phyloP scores from a whole-genome alignment of 805 yeast genomes.

The Lachancea mirantina region DNA sequence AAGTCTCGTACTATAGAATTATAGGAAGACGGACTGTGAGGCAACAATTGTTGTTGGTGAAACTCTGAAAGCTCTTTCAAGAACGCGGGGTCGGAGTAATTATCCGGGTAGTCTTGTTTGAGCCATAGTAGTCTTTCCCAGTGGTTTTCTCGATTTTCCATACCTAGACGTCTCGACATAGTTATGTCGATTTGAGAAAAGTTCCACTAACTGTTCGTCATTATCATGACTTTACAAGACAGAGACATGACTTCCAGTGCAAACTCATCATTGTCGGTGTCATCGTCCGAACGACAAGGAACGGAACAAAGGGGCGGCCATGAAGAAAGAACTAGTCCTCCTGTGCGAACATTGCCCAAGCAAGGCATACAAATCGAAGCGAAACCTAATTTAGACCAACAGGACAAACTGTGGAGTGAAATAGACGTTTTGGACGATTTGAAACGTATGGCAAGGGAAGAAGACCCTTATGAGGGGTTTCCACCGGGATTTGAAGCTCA shows the following conservation, averaged over 20 bases:
- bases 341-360: slow-evolving; percentile 8
- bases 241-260: slow-evolving; percentile 2
- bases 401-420: slow-evolving; percentile 80
- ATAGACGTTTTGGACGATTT: slow-evolving; percentile 82
- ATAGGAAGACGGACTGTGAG: slow-evolving; percentile 16
- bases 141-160: slow-evolving; percentile 25
- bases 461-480: slow-evolving; percentile 39
- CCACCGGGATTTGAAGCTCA: slow-evolving; percentile 32
- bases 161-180: background rate
- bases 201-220: background rate
- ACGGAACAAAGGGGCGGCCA: background rate
- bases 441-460: slow-evolving; percentile 44
- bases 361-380: slow-evolving; percentile 16
- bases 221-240: background rate
- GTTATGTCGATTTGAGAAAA: background rate
- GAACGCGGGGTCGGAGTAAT: slow-evolving; percentile 77
- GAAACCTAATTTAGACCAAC: slow-evolving; percentile 54
- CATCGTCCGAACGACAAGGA: background rate
- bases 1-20: slow-evolving; percentile 20
- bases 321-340: slow-evolving; percentile 3
- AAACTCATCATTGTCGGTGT: slow-evolving; percentile 4
- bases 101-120: slow-evolving; percentile 82
- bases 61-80: slow-evolving; percentile 31
- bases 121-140: slow-evolving; percentile 88
- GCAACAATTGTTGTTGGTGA: slow-evolving; percentile 9